Evolutionary conservation across 306 rosid genomes (phyloP).

Genomic region (Castanea sativa): DNA sequence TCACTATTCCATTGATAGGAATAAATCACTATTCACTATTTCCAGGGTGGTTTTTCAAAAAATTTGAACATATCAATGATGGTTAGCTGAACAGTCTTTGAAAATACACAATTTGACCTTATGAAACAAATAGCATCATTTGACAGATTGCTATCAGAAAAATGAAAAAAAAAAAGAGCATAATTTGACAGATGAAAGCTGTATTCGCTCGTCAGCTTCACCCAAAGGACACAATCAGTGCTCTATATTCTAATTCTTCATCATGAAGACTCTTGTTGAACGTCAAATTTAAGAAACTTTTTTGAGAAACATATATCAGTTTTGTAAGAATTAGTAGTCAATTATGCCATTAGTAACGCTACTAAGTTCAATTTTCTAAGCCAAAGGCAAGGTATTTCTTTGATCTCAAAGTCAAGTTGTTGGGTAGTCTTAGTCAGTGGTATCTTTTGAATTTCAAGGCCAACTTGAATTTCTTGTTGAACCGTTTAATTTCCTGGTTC

Average conservation of each 20-base stretch:
- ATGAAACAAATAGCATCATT: no score
- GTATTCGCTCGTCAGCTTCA: background rate
- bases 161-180: no score
- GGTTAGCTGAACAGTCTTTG: no score
- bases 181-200: no score
- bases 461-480: background rate
- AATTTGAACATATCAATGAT: no score
- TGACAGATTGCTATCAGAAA: no score
- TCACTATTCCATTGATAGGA: no score
- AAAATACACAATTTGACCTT: no score
- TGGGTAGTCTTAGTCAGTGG: background rate
- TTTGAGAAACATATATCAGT: background rate
- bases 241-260: background rate
- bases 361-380: background rate
- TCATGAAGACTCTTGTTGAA: background rate
- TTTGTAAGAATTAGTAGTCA: background rate
- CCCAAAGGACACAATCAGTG: background rate
- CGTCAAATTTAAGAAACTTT: no score
- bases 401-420: background rate
- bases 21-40: no score
- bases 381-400: background rate
- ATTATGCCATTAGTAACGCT: background rate
- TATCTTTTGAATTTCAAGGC: background rate
- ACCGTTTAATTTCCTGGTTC: background rate
- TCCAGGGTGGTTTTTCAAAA: no score